A percentile compares a stretch with the other conserved stretches of the same genome.
Conservation (phyloP, 2,329 filamentous ascomycete genomes). For the Aspergillus pseudonomiae region DNA sequence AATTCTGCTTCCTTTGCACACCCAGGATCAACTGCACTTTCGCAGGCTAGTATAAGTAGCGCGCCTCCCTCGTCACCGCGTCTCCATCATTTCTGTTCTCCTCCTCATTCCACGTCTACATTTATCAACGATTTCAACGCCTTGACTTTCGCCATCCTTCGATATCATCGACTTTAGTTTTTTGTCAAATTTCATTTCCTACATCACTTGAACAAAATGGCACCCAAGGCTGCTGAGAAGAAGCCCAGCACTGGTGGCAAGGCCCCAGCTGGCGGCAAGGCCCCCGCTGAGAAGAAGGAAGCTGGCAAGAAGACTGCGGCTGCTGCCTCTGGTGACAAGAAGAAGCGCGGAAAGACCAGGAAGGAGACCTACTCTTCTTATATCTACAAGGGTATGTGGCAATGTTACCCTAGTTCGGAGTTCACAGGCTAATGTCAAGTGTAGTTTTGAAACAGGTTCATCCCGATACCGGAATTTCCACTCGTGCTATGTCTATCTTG, state of each 20-base stretch:
- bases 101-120: slow-evolving; percentile 38
- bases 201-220: slow-evolving; percentile 67
- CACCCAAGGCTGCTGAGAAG: slow-evolving; percentile 98
- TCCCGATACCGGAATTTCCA: slow-evolving; percentile 99
- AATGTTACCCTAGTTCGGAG: not conserved
- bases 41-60: slow-evolving; percentile 50
- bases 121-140: slow-evolving; percentile 10
- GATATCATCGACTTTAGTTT: slow-evolving; percentile 38
- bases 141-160: slow-evolving; percentile 19
- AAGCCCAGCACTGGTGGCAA: slow-evolving; percentile 93
- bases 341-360: slow-evolving; percentile 99
- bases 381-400: slow-evolving; percentile 94
- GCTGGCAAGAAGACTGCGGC: slow-evolving; percentile 95
- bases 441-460: slow-evolving; percentile 99
- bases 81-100: slow-evolving; percentile 36
- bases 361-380: slow-evolving; percentile 99
- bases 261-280: slow-evolving; percentile 74
- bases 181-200: slow-evolving; percentile 21
- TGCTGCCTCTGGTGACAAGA: slow-evolving; percentile 94
- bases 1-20: slow-evolving; percentile 48
- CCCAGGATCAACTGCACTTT: slow-evolving; percentile 49
- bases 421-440: slow-evolving; percentile 29
- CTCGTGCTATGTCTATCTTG: slow-evolving; percentile 98
- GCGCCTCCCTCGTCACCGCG: slow-evolving; percentile 45
- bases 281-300: slow-evolving; percentile 98